Conservation (phyloP, 176 grass and related monocot species). For the Dactylis glomerata region DNA sequence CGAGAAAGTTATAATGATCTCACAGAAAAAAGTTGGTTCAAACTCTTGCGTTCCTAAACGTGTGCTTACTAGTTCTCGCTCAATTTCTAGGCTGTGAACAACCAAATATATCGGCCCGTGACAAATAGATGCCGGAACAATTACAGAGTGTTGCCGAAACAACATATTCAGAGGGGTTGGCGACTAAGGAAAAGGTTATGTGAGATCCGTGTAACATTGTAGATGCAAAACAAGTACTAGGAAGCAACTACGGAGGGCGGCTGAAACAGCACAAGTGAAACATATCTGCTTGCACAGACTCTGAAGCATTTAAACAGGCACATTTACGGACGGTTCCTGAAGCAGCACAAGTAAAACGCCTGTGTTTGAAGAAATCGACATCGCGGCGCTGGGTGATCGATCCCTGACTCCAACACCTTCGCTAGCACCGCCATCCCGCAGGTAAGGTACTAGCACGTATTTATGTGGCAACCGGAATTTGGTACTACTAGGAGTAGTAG, state of each 20-base stretch:
- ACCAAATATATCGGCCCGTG: too few species aligned
- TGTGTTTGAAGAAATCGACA: neutral
- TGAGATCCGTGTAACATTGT: neutral
- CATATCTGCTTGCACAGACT: neutral
- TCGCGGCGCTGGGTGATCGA: neutral
- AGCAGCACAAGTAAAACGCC: neutral
- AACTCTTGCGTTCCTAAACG: neutral
- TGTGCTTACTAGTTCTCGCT: neutral
- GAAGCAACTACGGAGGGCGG: neutral
- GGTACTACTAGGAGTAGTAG: too few species aligned
- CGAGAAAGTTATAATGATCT: neutral
- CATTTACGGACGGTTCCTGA: neutral
- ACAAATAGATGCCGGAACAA: too few species aligned
- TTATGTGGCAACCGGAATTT: too few species aligned
- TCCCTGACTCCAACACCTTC: neutral
- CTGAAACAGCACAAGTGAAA: neutral
- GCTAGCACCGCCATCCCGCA: too few species aligned
- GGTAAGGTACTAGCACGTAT: too few species aligned
- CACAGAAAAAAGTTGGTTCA: neutral
- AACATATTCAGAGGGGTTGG: too few species aligned
- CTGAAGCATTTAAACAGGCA: neutral
- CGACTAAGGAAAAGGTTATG: too few species aligned
- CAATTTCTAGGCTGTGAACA: neutral
- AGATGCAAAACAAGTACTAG: too few species aligned
- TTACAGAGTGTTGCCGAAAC: too few species aligned